Evolutionary conservation across 2,329 filamentous ascomycete species (phyloP).

Genomic region (Exophiala viscosa): DNA sequence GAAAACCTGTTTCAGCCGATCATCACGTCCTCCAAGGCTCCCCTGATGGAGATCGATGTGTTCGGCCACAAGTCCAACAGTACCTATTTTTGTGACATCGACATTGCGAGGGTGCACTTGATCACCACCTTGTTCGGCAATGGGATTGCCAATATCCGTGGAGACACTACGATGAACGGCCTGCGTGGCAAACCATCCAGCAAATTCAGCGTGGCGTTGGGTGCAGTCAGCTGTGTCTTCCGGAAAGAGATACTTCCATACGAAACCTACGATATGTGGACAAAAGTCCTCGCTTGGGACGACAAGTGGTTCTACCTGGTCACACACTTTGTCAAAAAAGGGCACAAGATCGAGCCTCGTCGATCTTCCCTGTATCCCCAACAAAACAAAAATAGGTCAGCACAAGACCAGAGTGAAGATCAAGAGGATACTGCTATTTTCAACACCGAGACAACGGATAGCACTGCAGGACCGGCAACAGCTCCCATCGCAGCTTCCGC

Average conservation of each 20-base stretch:
- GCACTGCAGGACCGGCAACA: constrained; percentile 29
- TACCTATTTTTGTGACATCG: constrained; percentile 55
- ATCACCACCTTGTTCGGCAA: constrained; percentile 64
- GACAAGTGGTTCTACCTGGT: constrained; percentile 76
- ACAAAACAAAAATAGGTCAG: background rate
- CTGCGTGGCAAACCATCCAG: constrained; percentile 44
- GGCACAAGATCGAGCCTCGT: constrained; percentile 7
- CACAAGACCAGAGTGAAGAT: background rate
- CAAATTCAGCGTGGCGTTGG: constrained; percentile 63
- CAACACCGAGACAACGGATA: background rate
- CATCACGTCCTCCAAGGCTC: constrained; percentile 62
- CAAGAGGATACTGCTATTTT: background rate
- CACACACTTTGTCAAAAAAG: constrained; percentile 60
- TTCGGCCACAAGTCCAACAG: constrained; percentile 62
- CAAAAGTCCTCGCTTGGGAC: constrained; percentile 69
- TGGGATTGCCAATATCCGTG: constrained; percentile 46
- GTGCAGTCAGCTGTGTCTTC: constrained; percentile 69
- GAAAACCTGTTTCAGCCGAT: constrained; percentile 64
- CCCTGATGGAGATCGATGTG: constrained; percentile 76
- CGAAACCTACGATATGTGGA: constrained; percentile 69
- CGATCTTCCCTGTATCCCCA: constrained; percentile 10
- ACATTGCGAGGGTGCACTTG: constrained; percentile 72
- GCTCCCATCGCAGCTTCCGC: constrained; percentile 64
- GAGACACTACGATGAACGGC: constrained; percentile 44
- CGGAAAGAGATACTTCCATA: constrained; percentile 68